Conservation (phyloP, 768 basidiomycete genomes). For the Lactarius tabidus region DNA sequence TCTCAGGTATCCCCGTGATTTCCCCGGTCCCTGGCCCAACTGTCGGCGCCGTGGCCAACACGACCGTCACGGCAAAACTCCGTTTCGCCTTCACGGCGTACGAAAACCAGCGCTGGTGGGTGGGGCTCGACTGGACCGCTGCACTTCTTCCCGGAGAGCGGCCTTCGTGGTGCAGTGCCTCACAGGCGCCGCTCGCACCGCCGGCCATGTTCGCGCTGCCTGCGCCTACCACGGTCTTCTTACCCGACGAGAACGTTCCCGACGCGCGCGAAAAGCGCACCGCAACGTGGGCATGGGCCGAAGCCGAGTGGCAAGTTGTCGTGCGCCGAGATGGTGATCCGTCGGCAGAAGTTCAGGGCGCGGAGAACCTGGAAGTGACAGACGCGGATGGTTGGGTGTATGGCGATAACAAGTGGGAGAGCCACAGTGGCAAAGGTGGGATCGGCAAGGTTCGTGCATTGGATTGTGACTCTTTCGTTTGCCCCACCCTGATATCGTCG, state of each 20-base stretch:
- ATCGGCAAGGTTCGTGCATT: constrained; percentile 65
- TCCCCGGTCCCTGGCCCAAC: constrained; percentile 30
- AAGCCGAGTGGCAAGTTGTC: constrained; percentile 84
- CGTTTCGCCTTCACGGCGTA: constrained; percentile 87
- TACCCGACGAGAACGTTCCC: constrained; percentile 36
- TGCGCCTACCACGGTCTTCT: constrained; percentile 53
- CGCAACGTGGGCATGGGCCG: constrained; percentile 87
- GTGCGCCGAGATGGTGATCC: constrained; percentile 52
- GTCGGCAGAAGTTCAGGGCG: constrained; percentile 28
- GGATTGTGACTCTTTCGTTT: background rate
- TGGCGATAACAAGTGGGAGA: constrained; percentile 95
- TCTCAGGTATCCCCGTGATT: constrained; percentile 56
- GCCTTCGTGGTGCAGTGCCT: constrained; percentile 74
- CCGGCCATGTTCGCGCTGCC: constrained; percentile 68
- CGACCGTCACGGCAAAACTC: constrained; percentile 29
- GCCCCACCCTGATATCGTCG: background rate
- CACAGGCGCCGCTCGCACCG: constrained; percentile 59
- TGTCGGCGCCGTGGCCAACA: constrained; percentile 30
- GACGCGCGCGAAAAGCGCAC: constrained; percentile 58
- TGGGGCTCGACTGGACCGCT: constrained; percentile 94
- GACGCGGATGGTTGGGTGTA: constrained; percentile 93
- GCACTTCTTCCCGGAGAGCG: constrained; percentile 87
- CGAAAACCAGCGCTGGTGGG: constrained; percentile 97
- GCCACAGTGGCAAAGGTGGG: constrained; percentile 65
- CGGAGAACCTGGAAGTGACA: constrained; percentile 52